Evolutionary conservation across 1,139 yeast species (phyloP), one percentile per base, ranked within the genome.

Genomic region (Pneumocystis oryctolagi): DNA sequence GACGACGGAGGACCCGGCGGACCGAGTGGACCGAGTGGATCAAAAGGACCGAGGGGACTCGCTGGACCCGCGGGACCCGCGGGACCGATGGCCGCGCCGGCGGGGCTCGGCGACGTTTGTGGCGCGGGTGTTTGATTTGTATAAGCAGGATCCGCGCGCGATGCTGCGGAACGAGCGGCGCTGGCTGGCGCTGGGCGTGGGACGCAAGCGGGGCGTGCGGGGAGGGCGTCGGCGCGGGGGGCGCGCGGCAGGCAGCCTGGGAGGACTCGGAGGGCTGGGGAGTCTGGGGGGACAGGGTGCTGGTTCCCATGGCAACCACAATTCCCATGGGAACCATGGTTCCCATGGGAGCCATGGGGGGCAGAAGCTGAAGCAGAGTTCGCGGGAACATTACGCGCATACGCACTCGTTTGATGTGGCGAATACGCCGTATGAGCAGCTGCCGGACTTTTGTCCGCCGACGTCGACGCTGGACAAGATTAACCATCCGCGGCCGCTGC

Each of bases 381-480:
- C 55, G 20, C 18, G 30, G 12, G 55, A 47, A 25, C 55, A 47
- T 12, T 47, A 47, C 25, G 16, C 30, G 16, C 55, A 47, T 20
- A 47, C 55, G 6, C 55, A 47, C 8, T 25, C 55, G 31, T 47
- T 47, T 25, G 55, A 47, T 25, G 55, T 47, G n/a, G 55, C 55
- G 5, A 47, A 47, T 20, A 47, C 55, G 31, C 55, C 74, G 4
- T 47, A 47, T 25, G 55, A 47, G n/a, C 3, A n/a, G 5, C 4
- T 47, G 4, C 55, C 73, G n/a, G 97, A 92, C 74, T 90, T 80
- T 73, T 83, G 92, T 6, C 97, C 97, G 5, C 76, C 87, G 0
- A 64, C 77, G 31, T 62, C 66, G 20, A 79, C 87, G 0, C 77
- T 92, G 65, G 89, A 95, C 39, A 76, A 80, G 30, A 84, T 83